phyloP scores from a whole-genome alignment of 108 stramenopile genomes.

The Cyclotella distinguenda region DNA sequence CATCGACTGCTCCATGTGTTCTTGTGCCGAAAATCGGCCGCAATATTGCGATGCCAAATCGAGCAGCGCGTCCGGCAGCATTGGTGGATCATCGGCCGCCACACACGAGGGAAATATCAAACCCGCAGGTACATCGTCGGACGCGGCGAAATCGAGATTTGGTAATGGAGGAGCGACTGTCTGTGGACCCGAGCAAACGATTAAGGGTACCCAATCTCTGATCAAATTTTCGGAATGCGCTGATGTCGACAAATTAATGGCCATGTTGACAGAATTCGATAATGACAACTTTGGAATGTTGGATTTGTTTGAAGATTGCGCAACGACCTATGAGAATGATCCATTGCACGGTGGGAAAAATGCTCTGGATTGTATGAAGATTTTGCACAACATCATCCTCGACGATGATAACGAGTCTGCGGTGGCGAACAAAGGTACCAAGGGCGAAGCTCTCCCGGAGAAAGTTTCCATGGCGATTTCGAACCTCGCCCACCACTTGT shows the following conservation, averaged over 20 bases:
- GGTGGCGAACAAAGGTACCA: slow-evolving; percentile 23
- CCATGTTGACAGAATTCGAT: slow-evolving; percentile 83
- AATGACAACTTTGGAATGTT: slow-evolving; percentile 86
- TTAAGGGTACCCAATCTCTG: slow-evolving; percentile 60
- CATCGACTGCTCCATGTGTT: slow-evolving; percentile 78
- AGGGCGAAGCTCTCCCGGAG: slow-evolving; percentile 41
- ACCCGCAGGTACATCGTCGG: slow-evolving; percentile 12
- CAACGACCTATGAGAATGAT: slow-evolving; percentile 63
- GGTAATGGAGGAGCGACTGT: slow-evolving; percentile 32
- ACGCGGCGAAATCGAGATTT: slow-evolving; percentile 13
- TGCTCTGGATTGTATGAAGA: slow-evolving; percentile 84
- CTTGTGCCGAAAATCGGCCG: slow-evolving; percentile 63
- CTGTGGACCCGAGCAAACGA: slow-evolving; percentile 65
- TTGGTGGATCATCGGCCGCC: slow-evolving; percentile 36
- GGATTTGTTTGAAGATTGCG: slow-evolving; percentile 85
- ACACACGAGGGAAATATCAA: slow-evolving; percentile 38
- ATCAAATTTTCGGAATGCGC: slow-evolving; percentile 71
- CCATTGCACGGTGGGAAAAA: slow-evolving; percentile 66
- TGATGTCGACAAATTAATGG: slow-evolving; percentile 55
- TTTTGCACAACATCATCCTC: slow-evolving; percentile 64
- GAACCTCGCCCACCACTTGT: slow-evolving; percentile 64
- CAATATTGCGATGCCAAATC: slow-evolving; percentile 61
- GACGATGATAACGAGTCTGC: slow-evolving; percentile 33
- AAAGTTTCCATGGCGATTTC: slow-evolving; percentile 62
- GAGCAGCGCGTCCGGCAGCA: slow-evolving; percentile 13